These are phyloP conservation scores for Rosellinia necatrix DNA, from an alignment of 2,329 filamentous ascomycete genomes.

Conservation along the genomic window DNA sequence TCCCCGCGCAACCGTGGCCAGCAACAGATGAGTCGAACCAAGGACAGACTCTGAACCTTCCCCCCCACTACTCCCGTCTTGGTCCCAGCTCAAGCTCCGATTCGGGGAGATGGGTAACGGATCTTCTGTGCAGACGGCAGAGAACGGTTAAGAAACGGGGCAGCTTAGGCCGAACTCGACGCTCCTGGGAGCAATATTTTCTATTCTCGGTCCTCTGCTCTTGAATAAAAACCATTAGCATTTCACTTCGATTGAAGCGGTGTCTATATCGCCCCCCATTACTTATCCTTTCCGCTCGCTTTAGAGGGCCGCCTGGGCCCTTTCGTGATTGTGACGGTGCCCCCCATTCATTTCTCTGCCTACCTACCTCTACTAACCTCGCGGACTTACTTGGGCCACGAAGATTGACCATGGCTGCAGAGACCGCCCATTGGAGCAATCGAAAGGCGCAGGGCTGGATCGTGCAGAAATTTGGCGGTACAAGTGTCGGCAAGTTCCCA, in stretches of 20 bases:
- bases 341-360: background rate
- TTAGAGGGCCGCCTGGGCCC: background rate
- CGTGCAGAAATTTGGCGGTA: slow-evolving; percentile 94
- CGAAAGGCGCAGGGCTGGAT: slow-evolving; percentile 66
- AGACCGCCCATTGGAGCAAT: slow-evolving; percentile 34
- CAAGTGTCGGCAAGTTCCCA: slow-evolving; percentile 92
- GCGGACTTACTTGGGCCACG: too few relatives aligned
- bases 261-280: slow-evolving; percentile 8
- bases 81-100: slow-evolving; percentile 24
- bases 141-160: slow-evolving; percentile 21
- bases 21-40: slow-evolving; percentile 11
- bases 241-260: background rate
- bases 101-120: slow-evolving; percentile 18
- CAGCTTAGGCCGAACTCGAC: slow-evolving; percentile 17
- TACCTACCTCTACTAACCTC: too few relatives aligned
- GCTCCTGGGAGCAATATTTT: slow-evolving; percentile 6
- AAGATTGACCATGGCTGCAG: slow-evolving; percentile 28
- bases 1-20: slow-evolving; percentile 23
- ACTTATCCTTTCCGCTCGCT: background rate
- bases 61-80: background rate
- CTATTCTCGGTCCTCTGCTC: background rate
- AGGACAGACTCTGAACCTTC: slow-evolving; percentile 14
- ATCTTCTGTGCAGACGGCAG: background rate
- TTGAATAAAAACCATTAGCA: slow-evolving; percentile 1
- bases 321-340: slow-evolving; percentile 1